Evolutionary conservation across 83 land plant genomes (phyloP), one percentile per base, ranked within the genome.

Genomic region (Picea abies): DNA sequence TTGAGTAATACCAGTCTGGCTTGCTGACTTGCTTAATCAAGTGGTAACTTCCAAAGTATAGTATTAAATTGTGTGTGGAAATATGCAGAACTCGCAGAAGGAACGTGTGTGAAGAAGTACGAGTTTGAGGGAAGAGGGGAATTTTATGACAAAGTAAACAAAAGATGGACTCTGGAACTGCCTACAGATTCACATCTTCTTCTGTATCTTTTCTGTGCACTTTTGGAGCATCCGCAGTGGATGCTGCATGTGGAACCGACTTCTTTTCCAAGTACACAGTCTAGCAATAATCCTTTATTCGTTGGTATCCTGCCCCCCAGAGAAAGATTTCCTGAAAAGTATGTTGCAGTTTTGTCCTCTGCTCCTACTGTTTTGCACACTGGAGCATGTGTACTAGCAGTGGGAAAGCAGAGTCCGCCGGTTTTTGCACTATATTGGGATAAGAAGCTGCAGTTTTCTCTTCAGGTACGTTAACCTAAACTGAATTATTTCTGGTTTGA

Each of bases 171-270:
- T 23, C 79, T 86, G 32, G 99, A 98, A 81, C 93, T 96, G 76
- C 99, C 99, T 23, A 88, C 96, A 39, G 99, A 98, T 87, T 90
- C 97, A 70, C 99, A 96, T 84, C 88, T 98, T 85, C 87, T 96
- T 8, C 81, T 96, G 29, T 96, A 98, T 82, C 87, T 98, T 11
- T 92, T 98, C 63, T 93, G 96, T 92, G 99, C 99, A 75, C 90
- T 96, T 84, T 69, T 98, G 84, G 99, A 98, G 81, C 96, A 98
- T 85, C 99, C 99, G 9, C 95, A 93, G 67, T 98, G 99, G 99
- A 93, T 91, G 96, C 83, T 98, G 68, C 98, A 96, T 82, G 91
- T 94, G 17, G 99, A 98, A 85, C 93, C 96, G 20, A 60, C 89
- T 10, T 83, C 93, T n/a, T 94, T 91, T 80, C 85, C 98, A 37